Evolutionary conservation across 179 eudicot genomes (phyloP), one percentile per base, ranked within the genome.

Genomic region (Drosera spatulata): DNA sequence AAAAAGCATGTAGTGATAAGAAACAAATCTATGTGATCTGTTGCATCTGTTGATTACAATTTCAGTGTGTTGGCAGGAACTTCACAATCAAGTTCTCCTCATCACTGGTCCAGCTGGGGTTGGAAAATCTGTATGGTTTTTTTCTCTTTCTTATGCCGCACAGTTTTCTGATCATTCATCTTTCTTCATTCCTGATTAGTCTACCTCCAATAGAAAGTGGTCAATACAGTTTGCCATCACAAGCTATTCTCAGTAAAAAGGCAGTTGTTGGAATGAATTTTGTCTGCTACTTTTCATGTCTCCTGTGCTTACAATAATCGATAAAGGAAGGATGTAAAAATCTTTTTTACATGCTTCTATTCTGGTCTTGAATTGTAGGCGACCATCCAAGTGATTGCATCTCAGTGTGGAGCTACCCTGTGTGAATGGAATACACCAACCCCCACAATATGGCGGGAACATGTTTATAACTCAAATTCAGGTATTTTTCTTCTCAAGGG

Each of bases 401-500:
- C 86, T 55, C 83, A 93, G 58, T 75, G 81, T 68, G 86, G 94
- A 74, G 88, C 82, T 37, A 72, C 71, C 44, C 65, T 93, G 65
- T 80, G 77, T 70, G 99, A 93, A 77, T 93, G 99, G 99, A 81
- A 78, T 63, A 81, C 97, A 44, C 99, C 99, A 66, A 89, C 90
- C 55, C 99, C 99, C 7, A 93, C 95, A 57, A 67, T 86, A 63
- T 93, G 99, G 99, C 88, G 79, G 70, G 99, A 93, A 67, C 95
- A 93, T 73, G 56, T 83, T 63, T 93, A 93, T 62, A 84, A 76
- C 79, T 65, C 67, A 33, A 71, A 61, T 77, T 69, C 91, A 76
- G 98, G 96, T 91, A 77, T 56, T 61, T 66, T 14, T 57, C 38
- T 7, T 43, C 45, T 4, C 45, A 43, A 43, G 8, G 45, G 45